phyloP scores from a whole-genome alignment of 495 filamentous ascomycete genomes.

The Penicillium daleae region DNA sequence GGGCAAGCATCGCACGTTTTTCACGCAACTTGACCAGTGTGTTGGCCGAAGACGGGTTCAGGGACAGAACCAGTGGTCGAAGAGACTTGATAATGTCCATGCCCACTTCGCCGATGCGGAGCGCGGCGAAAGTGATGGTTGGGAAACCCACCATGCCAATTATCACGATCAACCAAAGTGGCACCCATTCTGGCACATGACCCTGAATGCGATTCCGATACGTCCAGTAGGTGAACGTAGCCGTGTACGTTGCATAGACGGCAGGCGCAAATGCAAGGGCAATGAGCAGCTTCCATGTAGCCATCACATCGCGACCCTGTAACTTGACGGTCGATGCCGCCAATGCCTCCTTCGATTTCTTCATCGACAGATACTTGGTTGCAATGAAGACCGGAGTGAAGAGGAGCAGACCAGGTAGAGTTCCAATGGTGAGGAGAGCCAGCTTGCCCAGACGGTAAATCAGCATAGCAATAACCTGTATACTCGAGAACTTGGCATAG shows the following conservation, averaged over 20 bases:
- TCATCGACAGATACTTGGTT: conserved; percentile 85
- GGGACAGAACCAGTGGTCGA: conserved; percentile 82
- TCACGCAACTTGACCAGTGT: conserved; percentile 78
- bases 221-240: conserved; percentile 74
- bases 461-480: conserved; percentile 73
- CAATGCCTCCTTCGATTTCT: conserved; percentile 87
- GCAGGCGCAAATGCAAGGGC: conserved; percentile 85
- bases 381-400: conserved; percentile 92
- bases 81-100: conserved; percentile 99
- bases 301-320: conserved; percentile 92
- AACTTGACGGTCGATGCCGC: conserved; percentile 94
- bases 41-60: conserved; percentile 84
- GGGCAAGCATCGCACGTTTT: conserved; percentile 70
- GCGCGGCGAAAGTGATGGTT: conserved; percentile 86
- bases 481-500: conserved; percentile 81
- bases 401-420: conserved; percentile 82
- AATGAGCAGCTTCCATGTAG: conserved; percentile 97
- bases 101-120: conserved; percentile 93
- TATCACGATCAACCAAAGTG: conserved; percentile 74
- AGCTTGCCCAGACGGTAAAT: conserved; percentile 82
- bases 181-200: conserved; percentile 75
- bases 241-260: conserved; percentile 80
- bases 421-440: conserved; percentile 72
- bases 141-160: conserved; percentile 81
- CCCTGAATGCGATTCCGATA: conserved; percentile 81